Percentiles rank a stretch among this genome's conserved stretches.
Evolutionary conservation across 441 rosid species (phyloP).

Genomic region (Pelargonium citronellum): DNA sequence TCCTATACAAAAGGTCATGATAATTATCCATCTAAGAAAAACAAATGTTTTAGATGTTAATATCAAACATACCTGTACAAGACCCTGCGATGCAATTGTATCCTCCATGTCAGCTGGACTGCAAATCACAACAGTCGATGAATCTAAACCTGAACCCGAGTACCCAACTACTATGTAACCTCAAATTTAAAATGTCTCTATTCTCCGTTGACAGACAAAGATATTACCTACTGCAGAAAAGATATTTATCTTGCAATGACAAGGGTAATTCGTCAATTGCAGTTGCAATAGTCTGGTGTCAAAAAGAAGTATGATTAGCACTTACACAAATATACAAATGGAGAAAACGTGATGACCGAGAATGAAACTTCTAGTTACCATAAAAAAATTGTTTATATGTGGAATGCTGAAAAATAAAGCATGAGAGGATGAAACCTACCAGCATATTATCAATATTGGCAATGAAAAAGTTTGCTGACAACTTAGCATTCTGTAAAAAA

Average conservation of each 20-base stretch:
- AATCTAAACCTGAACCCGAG: constrained; percentile 16
- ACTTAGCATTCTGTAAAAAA: constrained; percentile 71
- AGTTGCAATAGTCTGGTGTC: constrained; percentile 63
- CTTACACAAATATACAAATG: not conserved
- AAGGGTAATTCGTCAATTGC: constrained; percentile 74
- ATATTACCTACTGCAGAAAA: constrained; percentile 69
- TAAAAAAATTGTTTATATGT: constrained; percentile 10
- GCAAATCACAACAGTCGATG: constrained; percentile 29
- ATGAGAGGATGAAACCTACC: constrained; percentile 38
- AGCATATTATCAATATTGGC: constrained; percentile 64
- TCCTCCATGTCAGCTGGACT: constrained; percentile 77
- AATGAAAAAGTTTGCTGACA: constrained; percentile 79
- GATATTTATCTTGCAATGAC: constrained; percentile 64
- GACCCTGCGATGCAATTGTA: constrained; percentile 72
- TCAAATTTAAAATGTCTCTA: not conserved
- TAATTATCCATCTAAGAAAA: not conserved
- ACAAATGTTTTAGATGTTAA: not conserved
- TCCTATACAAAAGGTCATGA: constrained; percentile 8
- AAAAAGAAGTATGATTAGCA: constrained; percentile 21
- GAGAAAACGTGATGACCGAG: not conserved
- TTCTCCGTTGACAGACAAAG: constrained; percentile 9
- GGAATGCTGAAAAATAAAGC: not conserved
- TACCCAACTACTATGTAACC: not conserved
- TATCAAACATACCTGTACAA: constrained; percentile 58
- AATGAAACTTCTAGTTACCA: constrained; percentile 5